These are phyloP conservation scores for Sugiyamaella paludigena DNA, from an alignment of 1,139 yeast genomes.

Conservation along the genomic window DNA sequence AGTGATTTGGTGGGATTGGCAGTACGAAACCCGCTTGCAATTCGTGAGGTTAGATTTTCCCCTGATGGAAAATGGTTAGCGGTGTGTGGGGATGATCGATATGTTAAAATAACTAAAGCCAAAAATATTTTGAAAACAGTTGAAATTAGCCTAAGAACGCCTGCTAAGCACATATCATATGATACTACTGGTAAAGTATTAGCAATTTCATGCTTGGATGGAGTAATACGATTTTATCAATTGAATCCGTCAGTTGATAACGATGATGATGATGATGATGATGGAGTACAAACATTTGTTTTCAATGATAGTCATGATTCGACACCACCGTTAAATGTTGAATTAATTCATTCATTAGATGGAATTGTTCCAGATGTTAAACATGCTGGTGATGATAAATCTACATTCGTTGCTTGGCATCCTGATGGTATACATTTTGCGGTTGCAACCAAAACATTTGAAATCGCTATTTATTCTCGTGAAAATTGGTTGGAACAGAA, in stretches of 20 bases:
- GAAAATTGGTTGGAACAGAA: slow-evolving; percentile 23
- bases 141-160: slow-evolving; percentile 46
- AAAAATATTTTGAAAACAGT: slow-evolving; percentile 40
- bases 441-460: slow-evolving; percentile 47
- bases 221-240: slow-evolving; percentile 63
- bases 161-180: slow-evolving; percentile 58
- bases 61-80: slow-evolving; percentile 69
- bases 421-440: slow-evolving; percentile 65
- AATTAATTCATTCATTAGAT: slow-evolving; percentile 44
- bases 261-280: background rate
- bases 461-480: slow-evolving; percentile 37
- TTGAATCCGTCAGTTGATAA: slow-evolving; percentile 31
- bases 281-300: background rate
- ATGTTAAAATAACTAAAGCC: slow-evolving; percentile 54
- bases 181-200: slow-evolving; percentile 58
- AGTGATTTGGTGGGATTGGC: slow-evolving; percentile 29
- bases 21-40: slow-evolving; percentile 51
- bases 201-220: slow-evolving; percentile 65
- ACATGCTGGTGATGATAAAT: slow-evolving; percentile 38
- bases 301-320: no score
- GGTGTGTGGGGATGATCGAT: slow-evolving; percentile 75
- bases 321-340: slow-evolving; percentile 41
- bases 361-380: slow-evolving; percentile 39
- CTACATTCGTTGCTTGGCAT: slow-evolving; percentile 54
- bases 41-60: slow-evolving; percentile 63